Conservation (phyloP, 2,329 filamentous ascomycete genomes). For the Curvularia lunata region DNA sequence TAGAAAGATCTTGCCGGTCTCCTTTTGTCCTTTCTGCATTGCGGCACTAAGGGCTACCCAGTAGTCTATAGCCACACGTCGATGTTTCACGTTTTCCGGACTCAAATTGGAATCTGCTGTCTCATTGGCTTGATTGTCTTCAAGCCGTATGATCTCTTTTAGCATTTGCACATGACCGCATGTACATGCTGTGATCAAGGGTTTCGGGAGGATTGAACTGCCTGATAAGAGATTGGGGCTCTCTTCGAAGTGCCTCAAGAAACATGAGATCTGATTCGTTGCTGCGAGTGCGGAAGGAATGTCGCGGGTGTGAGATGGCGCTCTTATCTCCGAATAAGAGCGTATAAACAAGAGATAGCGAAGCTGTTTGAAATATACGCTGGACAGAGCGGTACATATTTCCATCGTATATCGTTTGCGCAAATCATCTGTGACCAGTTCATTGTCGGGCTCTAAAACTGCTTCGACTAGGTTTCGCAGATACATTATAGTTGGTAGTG, state of each 20-base stretch:
- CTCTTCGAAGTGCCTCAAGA: background rate
- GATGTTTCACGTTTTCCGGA: background rate
- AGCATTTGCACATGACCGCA: background rate
- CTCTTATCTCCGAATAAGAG: background rate
- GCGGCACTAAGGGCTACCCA: background rate
- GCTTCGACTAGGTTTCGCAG: background rate
- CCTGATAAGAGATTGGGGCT: background rate
- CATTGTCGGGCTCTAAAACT: background rate
- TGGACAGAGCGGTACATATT: constrained; percentile 5
- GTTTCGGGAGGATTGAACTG: background rate
- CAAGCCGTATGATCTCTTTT: background rate
- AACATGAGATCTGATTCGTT: background rate
- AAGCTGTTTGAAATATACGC: constrained; percentile 1
- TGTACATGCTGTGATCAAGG: background rate
- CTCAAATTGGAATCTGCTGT: background rate
- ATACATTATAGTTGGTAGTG: background rate
- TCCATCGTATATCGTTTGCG: constrained; percentile 5
- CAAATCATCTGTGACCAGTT: background rate
- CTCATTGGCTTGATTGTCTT: background rate
- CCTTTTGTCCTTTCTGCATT: background rate
- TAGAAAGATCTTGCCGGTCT: background rate
- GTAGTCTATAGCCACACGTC: background rate
- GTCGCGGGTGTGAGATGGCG: background rate
- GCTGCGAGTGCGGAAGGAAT: background rate
- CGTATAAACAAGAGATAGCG: background rate